Conservation (phyloP, 83 land plant species). For the Picea abies region DNA sequence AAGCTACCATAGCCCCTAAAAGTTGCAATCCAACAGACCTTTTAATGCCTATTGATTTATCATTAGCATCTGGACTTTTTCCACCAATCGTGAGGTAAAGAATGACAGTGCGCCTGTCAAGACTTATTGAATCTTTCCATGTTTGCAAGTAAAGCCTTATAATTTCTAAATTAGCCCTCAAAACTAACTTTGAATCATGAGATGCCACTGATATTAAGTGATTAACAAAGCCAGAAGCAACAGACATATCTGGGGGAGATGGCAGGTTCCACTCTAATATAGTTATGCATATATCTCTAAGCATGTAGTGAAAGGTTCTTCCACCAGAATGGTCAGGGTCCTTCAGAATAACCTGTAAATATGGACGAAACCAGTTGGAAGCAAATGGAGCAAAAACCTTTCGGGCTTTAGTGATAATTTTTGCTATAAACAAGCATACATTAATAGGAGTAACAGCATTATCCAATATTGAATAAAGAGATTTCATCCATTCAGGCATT, state of each 20-base stretch:
- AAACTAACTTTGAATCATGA: slow-evolving; percentile 43
- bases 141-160: slow-evolving; percentile 35
- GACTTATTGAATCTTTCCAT: slow-evolving; percentile 44
- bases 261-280: slow-evolving; percentile 47
- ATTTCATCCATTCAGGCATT: slow-evolving; percentile 63
- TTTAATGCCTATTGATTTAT: slow-evolving; percentile 23
- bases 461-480: slow-evolving; percentile 39
- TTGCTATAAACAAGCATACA: slow-evolving; percentile 50
- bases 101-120: slow-evolving; percentile 30
- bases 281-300: slow-evolving; percentile 48
- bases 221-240: slow-evolving; percentile 40
- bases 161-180: slow-evolving; percentile 50
- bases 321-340: slow-evolving; percentile 54
- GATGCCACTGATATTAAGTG: slow-evolving; percentile 42
- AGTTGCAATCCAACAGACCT: slow-evolving; percentile 46
- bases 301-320: slow-evolving; percentile 46
- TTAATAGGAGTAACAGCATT: slow-evolving; percentile 46
- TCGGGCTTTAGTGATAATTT: slow-evolving; percentile 50
- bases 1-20: slow-evolving; percentile 39
- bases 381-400: slow-evolving; percentile 44
- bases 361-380: slow-evolving; percentile 30
- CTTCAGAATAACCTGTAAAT: slow-evolving; percentile 35
- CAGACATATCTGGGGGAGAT: slow-evolving; percentile 25
- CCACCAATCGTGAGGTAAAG: slow-evolving; percentile 33
- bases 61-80: slow-evolving; percentile 26